Percentiles rank a stretch among this genome's conserved stretches.
These are phyloP conservation scores for Beauveria brongniartii DNA, from an alignment of 2,329 filamentous ascomycete species.

Conservation along the genomic window DNA sequence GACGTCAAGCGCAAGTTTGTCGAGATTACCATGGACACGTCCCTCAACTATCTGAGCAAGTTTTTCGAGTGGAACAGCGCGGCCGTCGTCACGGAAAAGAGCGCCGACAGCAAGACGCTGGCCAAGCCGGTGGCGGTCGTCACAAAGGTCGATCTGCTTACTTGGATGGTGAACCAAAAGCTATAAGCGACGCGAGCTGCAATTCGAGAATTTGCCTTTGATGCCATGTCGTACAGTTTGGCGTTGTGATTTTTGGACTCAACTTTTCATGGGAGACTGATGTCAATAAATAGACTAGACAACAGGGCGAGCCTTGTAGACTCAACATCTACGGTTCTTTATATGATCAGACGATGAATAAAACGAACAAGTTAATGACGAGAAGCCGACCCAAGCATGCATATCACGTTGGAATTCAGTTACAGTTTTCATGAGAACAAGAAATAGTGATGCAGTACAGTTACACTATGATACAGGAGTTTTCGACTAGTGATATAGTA, in stretches of 20 bases:
- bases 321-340: slow-evolving; percentile 32
- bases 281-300: slow-evolving; percentile 10
- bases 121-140: slow-evolving; percentile 81
- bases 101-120: slow-evolving; percentile 43
- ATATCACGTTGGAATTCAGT: no score
- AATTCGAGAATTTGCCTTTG: background rate
- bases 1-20: slow-evolving; percentile 65
- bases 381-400: background rate
- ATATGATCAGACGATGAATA: slow-evolving; percentile 10
- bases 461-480: no score
- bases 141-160: slow-evolving; percentile 92
- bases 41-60: slow-evolving; percentile 71
- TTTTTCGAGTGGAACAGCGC: slow-evolving; percentile 99
- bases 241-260: slow-evolving; percentile 17
- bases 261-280: slow-evolving; percentile 8
- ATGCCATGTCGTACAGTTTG: slow-evolving; percentile 17
- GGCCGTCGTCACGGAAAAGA: slow-evolving; percentile 80
- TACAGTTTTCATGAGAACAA: no score
- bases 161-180: slow-evolving; percentile 73
- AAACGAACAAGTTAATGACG: slow-evolving; percentile 1
- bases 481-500: no score
- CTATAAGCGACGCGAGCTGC: slow-evolving; percentile 15
- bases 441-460: background rate
- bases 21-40: slow-evolving; percentile 88
- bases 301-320: slow-evolving; percentile 22